These are phyloP conservation scores for Fusarium sp. DNA, from an alignment of 2,329 filamentous ascomycete species.

Conservation along the genomic window DNA sequence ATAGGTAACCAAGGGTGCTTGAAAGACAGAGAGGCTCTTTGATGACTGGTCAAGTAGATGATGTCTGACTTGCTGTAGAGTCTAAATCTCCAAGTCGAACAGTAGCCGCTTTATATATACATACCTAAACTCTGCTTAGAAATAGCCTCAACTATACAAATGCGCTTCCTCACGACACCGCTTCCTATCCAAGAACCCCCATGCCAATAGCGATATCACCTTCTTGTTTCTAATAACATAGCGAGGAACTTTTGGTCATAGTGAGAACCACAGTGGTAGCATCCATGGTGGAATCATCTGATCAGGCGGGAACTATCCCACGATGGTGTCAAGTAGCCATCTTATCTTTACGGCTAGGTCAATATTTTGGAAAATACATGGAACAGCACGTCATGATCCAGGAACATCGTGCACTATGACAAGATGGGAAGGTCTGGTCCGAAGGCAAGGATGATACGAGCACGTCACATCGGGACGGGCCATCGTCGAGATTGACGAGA, in stretches of 20 bases:
- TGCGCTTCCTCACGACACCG: background rate
- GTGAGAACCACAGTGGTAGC: background rate
- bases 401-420: background rate
- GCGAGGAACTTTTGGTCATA: background rate
- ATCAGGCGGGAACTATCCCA: background rate
- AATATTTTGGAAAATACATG: background rate
- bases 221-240: background rate
- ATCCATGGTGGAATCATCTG: background rate
- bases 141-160: background rate
- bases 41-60: background rate
- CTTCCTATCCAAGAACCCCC: background rate
- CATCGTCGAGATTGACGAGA: conserved; percentile 1
- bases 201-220: background rate
- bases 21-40: background rate
- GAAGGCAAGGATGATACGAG: conserved; percentile 4
- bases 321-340: background rate
- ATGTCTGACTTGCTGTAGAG: background rate
- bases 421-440: conserved; percentile 28
- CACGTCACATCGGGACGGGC: conserved; percentile 28
- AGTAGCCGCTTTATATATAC: background rate
- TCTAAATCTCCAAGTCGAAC: background rate
- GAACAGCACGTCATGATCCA: conserved; percentile 10
- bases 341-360: background rate
- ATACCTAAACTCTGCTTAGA: background rate
- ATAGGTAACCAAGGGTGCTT: background rate